Evolutionary conservation across 2,329 filamentous ascomycete genomes (phyloP), one percentile per base, ranked within the genome.

Genomic region (Cercospora sp.): DNA sequence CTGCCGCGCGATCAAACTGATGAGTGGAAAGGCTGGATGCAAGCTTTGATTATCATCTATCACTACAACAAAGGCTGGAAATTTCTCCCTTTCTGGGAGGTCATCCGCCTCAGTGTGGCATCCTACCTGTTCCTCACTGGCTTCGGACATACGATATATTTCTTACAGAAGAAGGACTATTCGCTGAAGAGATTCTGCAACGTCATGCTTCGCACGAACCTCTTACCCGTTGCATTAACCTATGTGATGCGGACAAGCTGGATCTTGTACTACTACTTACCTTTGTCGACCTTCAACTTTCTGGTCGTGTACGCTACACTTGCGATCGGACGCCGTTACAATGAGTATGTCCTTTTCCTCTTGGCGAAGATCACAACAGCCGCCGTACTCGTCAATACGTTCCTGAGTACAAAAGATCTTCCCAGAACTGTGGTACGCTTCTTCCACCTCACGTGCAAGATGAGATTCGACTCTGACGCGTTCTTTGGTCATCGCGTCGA

Each of bases 21-120:
- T 69, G 89, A 90, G 75, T 89, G 87, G 83, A 90, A 89, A 78
- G 89, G 89, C 2, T 85, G 87, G 82, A 87, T 90, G 85, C 87
- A 89, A 70, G 81, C 82, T 13, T 77, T 83, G 18, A 79, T 86
- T 53, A 77, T 89, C 18, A 78, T 87, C 12, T 89, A 88, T 72
- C 84, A 88, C 68, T 89, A 87, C 75, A 85, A 86, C 36, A 82
- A 84, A 20, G 84, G 83, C 28, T 85, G 83, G 6, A 80, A 80
- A 68, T 74, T 79, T 2, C 75, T 87, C 4, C 83, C 83, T 73
- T 81, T 87, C 33, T 87, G 88, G 77, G 82, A 86, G 72, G 77
- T 86, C 62, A 79, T 87, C 12, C 83, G 86, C 16, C 75, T 89
- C 3, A 78, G 86, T 26, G 81, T 88, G 6, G 83, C 87, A 1